Percentiles rank a stretch among this genome's conserved stretches.
These are phyloP conservation scores for Venturia effusa DNA, from an alignment of 2,329 filamentous ascomycete genomes.

Conservation along the genomic window DNA sequence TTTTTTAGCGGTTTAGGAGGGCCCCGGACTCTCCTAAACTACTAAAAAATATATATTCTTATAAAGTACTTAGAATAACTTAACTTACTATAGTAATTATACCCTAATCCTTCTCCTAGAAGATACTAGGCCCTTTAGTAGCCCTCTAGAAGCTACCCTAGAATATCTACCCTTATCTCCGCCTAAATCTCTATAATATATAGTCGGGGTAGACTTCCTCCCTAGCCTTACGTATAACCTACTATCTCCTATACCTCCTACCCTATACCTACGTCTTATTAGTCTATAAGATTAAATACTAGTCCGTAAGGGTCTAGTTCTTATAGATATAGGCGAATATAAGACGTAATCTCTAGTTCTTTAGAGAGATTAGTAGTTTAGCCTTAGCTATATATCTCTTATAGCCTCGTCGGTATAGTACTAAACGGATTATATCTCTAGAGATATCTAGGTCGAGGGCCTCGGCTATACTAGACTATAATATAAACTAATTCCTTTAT, in stretches of 20 bases:
- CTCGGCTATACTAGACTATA: neutral
- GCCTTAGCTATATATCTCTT: neutral
- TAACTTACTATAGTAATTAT: slow-evolving; percentile 14
- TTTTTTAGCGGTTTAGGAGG: too few relatives aligned
- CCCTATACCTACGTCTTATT: neutral
- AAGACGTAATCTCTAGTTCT: neutral
- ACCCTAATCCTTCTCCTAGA: slow-evolving; percentile 24
- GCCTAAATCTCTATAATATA: slow-evolving; percentile 15
- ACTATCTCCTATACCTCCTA: neutral
- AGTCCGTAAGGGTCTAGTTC: neutral
- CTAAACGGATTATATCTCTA: neutral
- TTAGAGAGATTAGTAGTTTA: neutral
- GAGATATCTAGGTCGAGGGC: too few relatives aligned
- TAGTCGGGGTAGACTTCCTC: slow-evolving; percentile 18
- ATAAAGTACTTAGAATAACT: too few relatives aligned
- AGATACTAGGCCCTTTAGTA: slow-evolving; percentile 18
- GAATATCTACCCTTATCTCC: slow-evolving; percentile 22
- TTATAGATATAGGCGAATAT: neutral
- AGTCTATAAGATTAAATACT: slow-evolving; percentile 3
- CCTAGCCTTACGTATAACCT: neutral
- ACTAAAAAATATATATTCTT: too few relatives aligned
- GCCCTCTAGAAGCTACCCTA: slow-evolving; percentile 20
- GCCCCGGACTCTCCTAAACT: too few relatives aligned
- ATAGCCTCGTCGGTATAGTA: neutral
- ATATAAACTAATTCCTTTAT: neutral